Evolutionary conservation across 106 monocot species (phyloP), one percentile per base, ranked within the genome.

Genomic region (Iris macrosiphon): DNA sequence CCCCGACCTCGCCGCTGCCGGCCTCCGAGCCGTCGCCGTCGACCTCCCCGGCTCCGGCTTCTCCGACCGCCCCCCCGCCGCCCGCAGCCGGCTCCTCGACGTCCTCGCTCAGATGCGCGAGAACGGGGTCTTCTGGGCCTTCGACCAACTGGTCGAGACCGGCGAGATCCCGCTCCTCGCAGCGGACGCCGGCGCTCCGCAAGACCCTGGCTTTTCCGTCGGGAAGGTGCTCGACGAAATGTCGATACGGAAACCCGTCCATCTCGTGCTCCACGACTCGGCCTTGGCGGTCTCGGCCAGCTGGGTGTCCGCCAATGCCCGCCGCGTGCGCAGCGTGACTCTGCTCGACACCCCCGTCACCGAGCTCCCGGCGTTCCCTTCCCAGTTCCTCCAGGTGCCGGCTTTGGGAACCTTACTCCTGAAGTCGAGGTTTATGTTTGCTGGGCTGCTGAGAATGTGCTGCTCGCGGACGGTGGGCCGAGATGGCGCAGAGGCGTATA

Each of bases 201-300:
- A 72, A 26, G 68, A 49, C 35, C 33, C 61, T 14, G 73, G 72
- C 7, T 9, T 27, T 20, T 40, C 77, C 15, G 27, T 83, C 1
- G 68, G 50, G 15, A 56, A 87, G 55, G 76, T 83, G 38, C 40
- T 83, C 4, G 83, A 67, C 4, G 60, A 69, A 2, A 62, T 84
- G 75, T 55, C 40, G 5, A 45, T 77, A 21, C 57, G 69, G 11
- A 16, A 24, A 14, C 84, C 84, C 0, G 59, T 84, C 16, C 93
- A 93, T 74, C 52, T 93, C 31, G 88, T 93, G 12, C 48, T 88
- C n/a, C 93, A 93, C 40, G 93, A 93, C 57, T 78, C 93, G 5
- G 78, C 78, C 3, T 39, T 75, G 30, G 63, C 24, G 17, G 39
- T 60, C 8, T 79, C 49, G 31, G 57, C 71, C 2, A 71, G 34